Evolutionary conservation across 345 rosid genomes (phyloP).

Genomic region (Gossypium mustelinum): DNA sequence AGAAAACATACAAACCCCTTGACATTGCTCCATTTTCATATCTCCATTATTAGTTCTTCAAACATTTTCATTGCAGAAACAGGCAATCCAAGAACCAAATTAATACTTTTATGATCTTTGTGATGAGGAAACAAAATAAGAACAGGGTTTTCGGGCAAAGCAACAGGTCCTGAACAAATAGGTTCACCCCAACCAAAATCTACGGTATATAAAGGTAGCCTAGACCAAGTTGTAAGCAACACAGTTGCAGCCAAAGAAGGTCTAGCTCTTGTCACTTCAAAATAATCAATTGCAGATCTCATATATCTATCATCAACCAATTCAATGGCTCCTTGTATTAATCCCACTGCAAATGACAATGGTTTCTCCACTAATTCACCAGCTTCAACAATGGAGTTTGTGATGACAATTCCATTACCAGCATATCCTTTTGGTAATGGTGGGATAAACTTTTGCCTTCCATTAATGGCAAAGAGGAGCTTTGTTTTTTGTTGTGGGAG

Average conservation of each 20-base stretch:
- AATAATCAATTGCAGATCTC: constrained; percentile 85
- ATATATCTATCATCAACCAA: constrained; percentile 63
- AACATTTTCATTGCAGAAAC: constrained; percentile 70
- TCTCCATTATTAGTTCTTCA: constrained; percentile 32
- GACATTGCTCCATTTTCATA: too few species aligned
- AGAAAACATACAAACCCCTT: too few species aligned
- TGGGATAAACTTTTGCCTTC: constrained; percentile 47
- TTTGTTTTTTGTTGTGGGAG: constrained; percentile 61
- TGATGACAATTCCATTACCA: constrained; percentile 74
- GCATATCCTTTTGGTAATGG: constrained; percentile 62
- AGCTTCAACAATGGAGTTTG: constrained; percentile 52
- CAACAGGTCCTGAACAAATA: constrained; percentile 64
- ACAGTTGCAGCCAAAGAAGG: constrained; percentile 74
- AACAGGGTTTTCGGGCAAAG: constrained; percentile 83
- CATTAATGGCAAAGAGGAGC: constrained; percentile 80
- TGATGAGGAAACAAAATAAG: constrained; percentile 67
- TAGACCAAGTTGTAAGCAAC: constrained; percentile 77
- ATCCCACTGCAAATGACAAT: constrained; percentile 41
- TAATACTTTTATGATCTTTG: constrained; percentile 50
- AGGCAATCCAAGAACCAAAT: constrained; percentile 73
- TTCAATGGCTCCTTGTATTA: constrained; percentile 55
- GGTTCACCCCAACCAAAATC: constrained; percentile 92
- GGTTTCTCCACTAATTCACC: constrained; percentile 60
- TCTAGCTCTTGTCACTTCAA: constrained; percentile 71
- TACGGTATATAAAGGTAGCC: constrained; percentile 65